Base-by-base conservation (phyloP, 1,284 basidiomycete genomes). In the Limonomyces culmigenus region DNA sequence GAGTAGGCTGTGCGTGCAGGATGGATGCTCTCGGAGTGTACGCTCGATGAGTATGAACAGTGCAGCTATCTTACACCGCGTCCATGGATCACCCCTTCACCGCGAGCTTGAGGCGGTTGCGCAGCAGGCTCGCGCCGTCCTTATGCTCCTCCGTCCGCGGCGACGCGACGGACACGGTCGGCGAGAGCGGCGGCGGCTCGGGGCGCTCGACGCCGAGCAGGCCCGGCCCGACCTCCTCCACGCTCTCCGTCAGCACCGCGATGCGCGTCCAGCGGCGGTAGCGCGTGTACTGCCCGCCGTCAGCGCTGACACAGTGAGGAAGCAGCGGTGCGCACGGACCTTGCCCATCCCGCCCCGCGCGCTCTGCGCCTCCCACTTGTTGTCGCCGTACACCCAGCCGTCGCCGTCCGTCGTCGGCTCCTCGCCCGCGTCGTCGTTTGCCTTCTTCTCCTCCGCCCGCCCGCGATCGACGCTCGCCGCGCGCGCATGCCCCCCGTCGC, bases 321-420 rank as follows among this genome's bases (percentile, higher is more conserved):
- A 14, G 1, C 34, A 32, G 32, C n/a, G n/a, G n/a, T n/a, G n/a
- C n/a, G 11, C 19, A 32, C 18, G 14, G 5, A 70, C 68, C 62
- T 88, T 88, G 46, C 91, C 85, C 56, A 93, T 71, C 1, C 88
- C 86, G 32, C 81, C 83, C 46, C 77, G 80, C 36, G 62, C 62
- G 40, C 70, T 75, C 41, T 73, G 66, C 36, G 64, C 70, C 47
- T 95, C 91, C 92, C 92, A 96, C 50, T 93, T 92, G 55, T 96
- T 96, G 49, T 93, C 92, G 3, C 79, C 84, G 51, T 91, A 95
- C 20, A 91, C 70, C 91, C 91, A 95, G 1, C 91, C 91, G 40
- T 93, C 87, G 1, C 63, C 50, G 51, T 96, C 91, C 1, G 89
- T 93, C 32, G 61, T 56, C 31, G 67, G 56, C 20, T 64, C 65